Conservation (phyloP, 2,329 filamentous ascomycete species). For the Bipolaris zeicola region DNA sequence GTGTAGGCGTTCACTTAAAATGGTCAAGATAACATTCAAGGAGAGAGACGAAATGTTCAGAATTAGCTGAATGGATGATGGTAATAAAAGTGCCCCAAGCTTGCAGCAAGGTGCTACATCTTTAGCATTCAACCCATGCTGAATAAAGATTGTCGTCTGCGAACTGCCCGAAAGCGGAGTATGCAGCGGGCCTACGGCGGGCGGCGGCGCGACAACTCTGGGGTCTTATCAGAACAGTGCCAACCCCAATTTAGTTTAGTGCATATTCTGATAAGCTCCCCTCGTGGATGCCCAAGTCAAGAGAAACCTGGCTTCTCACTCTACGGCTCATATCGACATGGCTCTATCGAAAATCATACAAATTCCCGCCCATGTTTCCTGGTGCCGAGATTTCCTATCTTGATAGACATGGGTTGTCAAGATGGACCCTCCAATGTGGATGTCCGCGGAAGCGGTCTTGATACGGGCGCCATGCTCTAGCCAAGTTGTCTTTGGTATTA, state of each 20-base stretch:
- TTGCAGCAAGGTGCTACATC: neutral
- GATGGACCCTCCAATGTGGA: neutral
- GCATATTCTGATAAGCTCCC: neutral
- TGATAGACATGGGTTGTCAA: neutral
- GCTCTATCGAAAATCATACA: neutral
- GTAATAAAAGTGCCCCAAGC: neutral
- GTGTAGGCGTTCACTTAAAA: neutral
- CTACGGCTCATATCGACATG: neutral
- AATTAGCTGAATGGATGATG: neutral
- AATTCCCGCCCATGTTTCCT: neutral
- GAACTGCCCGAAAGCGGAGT: conserved; percentile 2
- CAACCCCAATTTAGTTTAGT: conserved; percentile 6
- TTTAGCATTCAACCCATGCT: neutral
- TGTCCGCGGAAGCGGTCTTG: conserved; percentile 1
- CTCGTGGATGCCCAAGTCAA: neutral
- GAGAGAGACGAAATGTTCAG: neutral
- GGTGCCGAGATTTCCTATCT: conserved; percentile 29
- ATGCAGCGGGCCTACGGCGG: conserved; percentile 25
- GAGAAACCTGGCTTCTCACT: neutral
- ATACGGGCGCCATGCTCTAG: neutral
- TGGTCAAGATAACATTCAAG: neutral
- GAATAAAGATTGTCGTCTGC: conserved; percentile 7
- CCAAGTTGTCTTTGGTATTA: neutral
- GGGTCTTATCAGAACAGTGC: conserved; percentile 19
- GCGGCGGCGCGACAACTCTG: conserved; percentile 14